phyloP scores from a whole-genome alignment of 345 rosid species.

The Eutrema heterophyllum region DNA sequence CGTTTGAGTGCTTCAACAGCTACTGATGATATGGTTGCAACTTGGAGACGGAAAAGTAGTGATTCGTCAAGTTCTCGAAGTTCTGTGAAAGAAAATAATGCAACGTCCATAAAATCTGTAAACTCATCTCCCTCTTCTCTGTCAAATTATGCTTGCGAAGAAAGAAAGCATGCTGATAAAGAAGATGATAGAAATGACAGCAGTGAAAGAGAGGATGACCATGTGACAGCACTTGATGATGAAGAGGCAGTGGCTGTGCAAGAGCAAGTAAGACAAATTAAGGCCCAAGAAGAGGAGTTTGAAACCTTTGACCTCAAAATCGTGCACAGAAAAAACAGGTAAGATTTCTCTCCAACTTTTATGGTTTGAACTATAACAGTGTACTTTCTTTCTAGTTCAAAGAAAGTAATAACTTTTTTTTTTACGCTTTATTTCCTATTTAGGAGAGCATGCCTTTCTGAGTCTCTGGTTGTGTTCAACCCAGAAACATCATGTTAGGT shows the following conservation, averaged over 20 bases:
- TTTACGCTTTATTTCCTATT: neutral
- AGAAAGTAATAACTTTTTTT: neutral
- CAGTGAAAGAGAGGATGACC: conserved; percentile 62
- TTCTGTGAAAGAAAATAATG: conserved; percentile 67
- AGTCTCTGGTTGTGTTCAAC: neutral
- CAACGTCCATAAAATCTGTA: conserved; percentile 49
- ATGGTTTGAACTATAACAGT: neutral
- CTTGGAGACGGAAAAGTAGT: conserved; percentile 77
- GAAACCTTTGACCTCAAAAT: conserved; percentile 97
- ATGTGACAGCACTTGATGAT: conserved; percentile 69
- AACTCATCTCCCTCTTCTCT: conserved; percentile 65
- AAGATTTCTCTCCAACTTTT: conserved; percentile 23
- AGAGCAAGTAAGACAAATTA: conserved; percentile 97
- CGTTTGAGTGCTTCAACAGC: conserved; percentile 51
- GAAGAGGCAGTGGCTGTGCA: conserved; percentile 95
- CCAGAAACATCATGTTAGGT: neutral
- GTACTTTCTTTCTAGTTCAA: neutral
- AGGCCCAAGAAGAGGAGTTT: conserved; percentile 95
- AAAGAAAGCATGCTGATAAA: conserved; percentile 48
- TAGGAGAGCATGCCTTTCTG: neutral
- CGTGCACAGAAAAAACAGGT: conserved; percentile 98
- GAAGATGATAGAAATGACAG: conserved; percentile 52
- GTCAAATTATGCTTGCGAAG: conserved; percentile 61
- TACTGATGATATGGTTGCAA: conserved; percentile 65
- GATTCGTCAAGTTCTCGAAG: conserved; percentile 69